Base-by-base conservation (phyloP, 306 rosid species). In the Lotus japonicus region DNA sequence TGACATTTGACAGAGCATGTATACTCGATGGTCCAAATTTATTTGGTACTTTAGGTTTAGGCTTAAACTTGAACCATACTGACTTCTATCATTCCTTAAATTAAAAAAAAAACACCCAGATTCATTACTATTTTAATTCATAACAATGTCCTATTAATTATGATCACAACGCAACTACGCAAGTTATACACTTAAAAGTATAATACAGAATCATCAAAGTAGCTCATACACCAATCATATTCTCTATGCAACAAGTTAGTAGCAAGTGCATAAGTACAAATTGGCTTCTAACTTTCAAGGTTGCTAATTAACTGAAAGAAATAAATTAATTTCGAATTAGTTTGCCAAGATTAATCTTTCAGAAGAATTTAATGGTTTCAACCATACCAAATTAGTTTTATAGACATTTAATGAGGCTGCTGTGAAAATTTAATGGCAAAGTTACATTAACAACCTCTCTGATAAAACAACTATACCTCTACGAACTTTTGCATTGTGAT, bases 401-500 rank as follows among this genome's bases (percentile, higher is more conserved):
- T 10, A 15, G 3, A 42, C 56, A 46, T 41, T 50, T 28, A 58
- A 44, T 5, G 46, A 49, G 5, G 14, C 48, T 5, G 11, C 45
- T 11, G 70, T 17, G 16, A 48, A 54, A 11, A 46, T 52, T 53
- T 43, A 65, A 63, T 64, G 9, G 42, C 38, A 36, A n/a, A n/a
- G 66, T 21, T 49, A 42, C 26, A 16, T 43, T 11, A 48, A 49
- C 8, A 48, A 64, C 18, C 21, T 7, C 18, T 33, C 46, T 11
- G 49, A 14, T 41, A 17, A 78, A 38, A 68, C 36, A 38, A 39
- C 68, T 17, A 71, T 86, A 94, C 98, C 98, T 90, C 88, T 85
- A 58, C 98, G 95, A 81, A 86, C 88, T 88, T 90, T 90, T 2
- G 83, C 66, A 73, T 67, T 94, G 85, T 85, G 80, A 78, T 90